Conservation (phyloP, 2,329 filamentous ascomycete species). For the Pyrenophora graminea region DNA sequence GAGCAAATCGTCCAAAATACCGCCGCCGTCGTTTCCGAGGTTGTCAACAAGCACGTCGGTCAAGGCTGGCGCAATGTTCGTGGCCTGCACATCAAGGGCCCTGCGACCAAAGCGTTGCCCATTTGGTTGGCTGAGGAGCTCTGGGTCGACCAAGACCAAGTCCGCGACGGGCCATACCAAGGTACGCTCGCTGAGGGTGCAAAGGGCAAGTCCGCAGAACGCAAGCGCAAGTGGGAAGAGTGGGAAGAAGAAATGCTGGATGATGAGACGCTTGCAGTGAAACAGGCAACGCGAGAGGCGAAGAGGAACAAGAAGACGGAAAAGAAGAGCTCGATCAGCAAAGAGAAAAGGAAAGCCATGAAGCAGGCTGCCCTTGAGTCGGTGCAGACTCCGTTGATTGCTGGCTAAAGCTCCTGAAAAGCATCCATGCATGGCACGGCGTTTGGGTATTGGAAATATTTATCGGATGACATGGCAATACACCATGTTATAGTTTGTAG, state of each 20-base stretch:
- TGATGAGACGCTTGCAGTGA: constrained; percentile 40
- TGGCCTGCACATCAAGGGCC: constrained; percentile 86
- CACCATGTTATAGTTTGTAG: constrained; percentile 12
- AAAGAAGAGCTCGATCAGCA: constrained; percentile 44
- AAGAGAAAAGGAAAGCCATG: constrained; percentile 55
- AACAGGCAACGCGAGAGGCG: constrained; percentile 49
- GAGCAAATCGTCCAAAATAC: constrained; percentile 82
- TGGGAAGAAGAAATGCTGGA: constrained; percentile 46
- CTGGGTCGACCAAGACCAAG: constrained; percentile 78
- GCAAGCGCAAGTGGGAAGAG: constrained; percentile 46
- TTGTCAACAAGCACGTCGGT: constrained; percentile 80
- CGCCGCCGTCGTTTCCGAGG: constrained; percentile 62
- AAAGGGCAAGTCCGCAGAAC: constrained; percentile 34
- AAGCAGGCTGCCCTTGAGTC: constrained; percentile 54
- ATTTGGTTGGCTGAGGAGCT: constrained; percentile 93
- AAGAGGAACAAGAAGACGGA: constrained; percentile 54
- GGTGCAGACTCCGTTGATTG: constrained; percentile 45
- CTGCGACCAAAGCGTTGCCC: constrained; percentile 85
- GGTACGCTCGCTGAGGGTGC: constrained; percentile 32
- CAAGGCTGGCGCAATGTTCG: constrained; percentile 87
- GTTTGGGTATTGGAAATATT: constrained; percentile 28
- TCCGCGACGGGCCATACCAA: constrained; percentile 60
- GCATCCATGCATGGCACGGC: constrained; percentile 17
- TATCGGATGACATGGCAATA: constrained; percentile 17
- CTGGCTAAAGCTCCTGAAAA: constrained; percentile 6